Percentiles rank a stretch among this genome's conserved stretches.
Evolutionary conservation across 257 asterid genomes (phyloP).

Genomic region (Solanum sejunctum): DNA sequence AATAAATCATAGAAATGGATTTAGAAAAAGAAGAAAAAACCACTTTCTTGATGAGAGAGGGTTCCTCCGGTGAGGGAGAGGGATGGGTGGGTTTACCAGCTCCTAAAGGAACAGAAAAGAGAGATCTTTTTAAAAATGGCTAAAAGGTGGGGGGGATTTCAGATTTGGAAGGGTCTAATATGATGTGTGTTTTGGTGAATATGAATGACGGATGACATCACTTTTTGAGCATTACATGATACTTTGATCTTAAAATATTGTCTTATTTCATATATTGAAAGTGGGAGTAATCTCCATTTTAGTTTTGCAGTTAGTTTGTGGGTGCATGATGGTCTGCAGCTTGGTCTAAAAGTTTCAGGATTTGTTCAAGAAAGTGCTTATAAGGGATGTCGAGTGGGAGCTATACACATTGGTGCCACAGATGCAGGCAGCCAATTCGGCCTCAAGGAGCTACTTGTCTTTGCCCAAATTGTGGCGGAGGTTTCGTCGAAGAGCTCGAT

Average conservation of each 20-base stretch:
- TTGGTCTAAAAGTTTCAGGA: not conserved
- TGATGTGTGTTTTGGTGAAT: not conserved
- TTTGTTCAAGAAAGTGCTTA: not conserved
- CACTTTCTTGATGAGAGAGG: not conserved
- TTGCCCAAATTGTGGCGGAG: constrained; percentile 72
- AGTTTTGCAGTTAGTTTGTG: not conserved
- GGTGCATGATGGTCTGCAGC: not conserved
- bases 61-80: not conserved
- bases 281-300: not conserved
- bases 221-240: not conserved
- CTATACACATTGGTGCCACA: constrained; percentile 84
- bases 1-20: not conserved
- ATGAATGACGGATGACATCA: not conserved
- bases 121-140: not conserved
- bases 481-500: constrained; percentile 67
- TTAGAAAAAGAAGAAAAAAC: not conserved
- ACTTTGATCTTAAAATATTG: not conserved
- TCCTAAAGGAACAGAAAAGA: not conserved
- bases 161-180: not conserved
- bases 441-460: constrained; percentile 25
- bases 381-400: constrained; percentile 22
- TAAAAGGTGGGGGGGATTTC: not conserved
- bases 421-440: constrained; percentile 57
- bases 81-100: not conserved
- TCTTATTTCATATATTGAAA: not conserved